Conservation (phyloP, 139 green algal species). For the Coccomyxa sp. region DNA sequence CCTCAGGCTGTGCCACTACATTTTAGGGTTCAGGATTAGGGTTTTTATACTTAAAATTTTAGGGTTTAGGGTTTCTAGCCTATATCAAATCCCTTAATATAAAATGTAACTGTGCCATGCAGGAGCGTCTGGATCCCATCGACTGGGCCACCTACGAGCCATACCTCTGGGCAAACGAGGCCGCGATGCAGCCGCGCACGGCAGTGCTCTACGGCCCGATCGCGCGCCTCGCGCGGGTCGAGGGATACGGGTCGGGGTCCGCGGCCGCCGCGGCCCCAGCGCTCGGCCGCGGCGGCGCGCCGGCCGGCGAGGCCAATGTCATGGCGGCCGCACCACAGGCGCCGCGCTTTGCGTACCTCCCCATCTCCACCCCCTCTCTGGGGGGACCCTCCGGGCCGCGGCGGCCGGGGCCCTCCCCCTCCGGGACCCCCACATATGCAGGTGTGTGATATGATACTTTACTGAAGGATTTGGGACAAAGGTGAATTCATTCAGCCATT, state of each 20-base stretch:
- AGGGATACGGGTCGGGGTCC: constrained; percentile 3
- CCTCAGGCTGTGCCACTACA: too few species aligned
- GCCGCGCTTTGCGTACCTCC: constrained; percentile 83
- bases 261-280: background rate
- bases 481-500: too few species aligned
- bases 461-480: too few species aligned
- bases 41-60: background rate
- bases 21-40: too few species aligned
- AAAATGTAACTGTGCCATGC: constrained; percentile 39
- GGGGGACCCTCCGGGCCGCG: too few species aligned
- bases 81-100: too few species aligned
- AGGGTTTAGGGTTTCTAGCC: background rate
- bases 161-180: constrained; percentile 79
- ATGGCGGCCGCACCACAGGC: constrained; percentile 65
- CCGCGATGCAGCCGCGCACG: constrained; percentile 54
- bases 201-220: constrained; percentile 73
- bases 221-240: constrained; percentile 36
- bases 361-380: constrained; percentile 59
- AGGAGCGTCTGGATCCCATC: constrained; percentile 87
- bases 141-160: constrained; percentile 98
- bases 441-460: too few species aligned
- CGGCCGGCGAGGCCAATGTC: constrained; percentile 59
- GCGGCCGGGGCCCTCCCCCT: too few species aligned
- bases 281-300: background rate
- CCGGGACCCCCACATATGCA: too few species aligned